A percentile compares a stretch with the other conserved stretches of the same genome.
These are phyloP conservation scores for Monosporascus sp. DNA, from an alignment of 2,329 filamentous ascomycete genomes.

Conservation along the genomic window DNA sequence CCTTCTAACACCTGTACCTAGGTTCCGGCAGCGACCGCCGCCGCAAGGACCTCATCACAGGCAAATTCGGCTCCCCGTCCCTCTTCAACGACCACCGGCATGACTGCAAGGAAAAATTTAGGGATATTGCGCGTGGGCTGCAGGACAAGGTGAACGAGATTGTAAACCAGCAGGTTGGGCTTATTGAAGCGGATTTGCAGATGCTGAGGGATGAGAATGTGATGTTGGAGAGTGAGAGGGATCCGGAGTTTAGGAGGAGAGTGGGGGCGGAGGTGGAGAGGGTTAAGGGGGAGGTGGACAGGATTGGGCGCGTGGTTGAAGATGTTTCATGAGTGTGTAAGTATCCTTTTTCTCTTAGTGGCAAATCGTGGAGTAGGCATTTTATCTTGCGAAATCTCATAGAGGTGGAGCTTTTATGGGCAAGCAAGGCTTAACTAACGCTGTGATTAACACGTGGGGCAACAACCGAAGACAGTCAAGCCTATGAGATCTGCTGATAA, in stretches of 20 bases:
- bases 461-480: too few relatives aligned
- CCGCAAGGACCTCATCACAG: constrained; percentile 29
- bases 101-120: constrained; percentile 20
- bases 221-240: constrained; percentile 29
- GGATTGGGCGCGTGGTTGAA: too few relatives aligned
- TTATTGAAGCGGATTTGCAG: constrained; percentile 26
- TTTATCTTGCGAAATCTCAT: too few relatives aligned
- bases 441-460: too few relatives aligned
- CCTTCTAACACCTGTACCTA: constrained; percentile 7
- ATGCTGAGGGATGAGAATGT: constrained; percentile 34
- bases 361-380: too few relatives aligned
- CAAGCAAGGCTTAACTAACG: too few relatives aligned
- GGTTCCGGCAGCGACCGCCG: constrained; percentile 28
- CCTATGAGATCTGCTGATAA: too few relatives aligned
- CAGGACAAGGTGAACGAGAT: constrained; percentile 15
- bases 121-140: constrained; percentile 1
- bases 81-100: constrained; percentile 28
- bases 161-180: constrained; percentile 18
- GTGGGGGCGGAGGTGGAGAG: constrained; percentile 19
- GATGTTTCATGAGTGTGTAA: too few relatives aligned
- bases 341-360: too few relatives aligned
- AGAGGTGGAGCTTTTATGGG: too few relatives aligned
- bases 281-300: too few relatives aligned
- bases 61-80: constrained; percentile 14
- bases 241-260: constrained; percentile 28